A percentile compares a stretch with the other conserved stretches of the same genome.
phyloP scores from a whole-genome alignment of 1,284 basidiomycete genomes.

The Heterobasidion occidentale region DNA sequence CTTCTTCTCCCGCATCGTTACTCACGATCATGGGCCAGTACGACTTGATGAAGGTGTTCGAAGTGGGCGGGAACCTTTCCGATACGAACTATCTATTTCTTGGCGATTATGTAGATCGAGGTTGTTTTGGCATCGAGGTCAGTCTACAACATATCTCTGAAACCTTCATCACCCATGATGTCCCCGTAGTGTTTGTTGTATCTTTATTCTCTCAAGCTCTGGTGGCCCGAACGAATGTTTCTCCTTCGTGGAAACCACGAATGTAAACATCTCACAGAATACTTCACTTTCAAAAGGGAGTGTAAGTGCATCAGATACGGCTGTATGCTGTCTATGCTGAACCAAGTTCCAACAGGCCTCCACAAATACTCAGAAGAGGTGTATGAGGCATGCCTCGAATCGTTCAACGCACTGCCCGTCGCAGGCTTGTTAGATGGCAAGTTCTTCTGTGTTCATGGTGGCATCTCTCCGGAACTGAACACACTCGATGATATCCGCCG shows the following conservation, averaged over 20 bases:
- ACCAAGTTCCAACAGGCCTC: slow-evolving; percentile 46
- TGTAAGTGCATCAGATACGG: slow-evolving; percentile 36
- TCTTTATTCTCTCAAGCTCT: slow-evolving; percentile 90
- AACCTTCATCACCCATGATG: neutral
- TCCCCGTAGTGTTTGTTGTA: slow-evolving; percentile 71
- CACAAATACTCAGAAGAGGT: slow-evolving; percentile 88
- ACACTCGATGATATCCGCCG: slow-evolving; percentile 74
- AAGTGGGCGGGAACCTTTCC: slow-evolving; percentile 85
- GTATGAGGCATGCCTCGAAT: slow-evolving; percentile 87
- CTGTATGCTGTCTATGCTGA: neutral
- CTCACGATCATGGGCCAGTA: slow-evolving; percentile 49
- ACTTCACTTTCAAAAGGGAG: slow-evolving; percentile 96
- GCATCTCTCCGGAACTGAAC: slow-evolving; percentile 85
- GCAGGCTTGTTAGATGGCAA: slow-evolving; percentile 93
- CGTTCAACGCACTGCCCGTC: slow-evolving; percentile 88
- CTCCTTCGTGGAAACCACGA: slow-evolving; percentile 97
- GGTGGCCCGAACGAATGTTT: slow-evolving; percentile 86
- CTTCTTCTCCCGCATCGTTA: neutral
- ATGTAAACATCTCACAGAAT: slow-evolving; percentile 93
- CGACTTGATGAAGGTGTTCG: slow-evolving; percentile 97
- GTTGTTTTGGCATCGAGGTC: slow-evolving; percentile 93
- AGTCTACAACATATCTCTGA: slow-evolving; percentile 13
- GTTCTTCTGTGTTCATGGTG: slow-evolving; percentile 98
- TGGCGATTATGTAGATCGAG: slow-evolving; percentile 97
- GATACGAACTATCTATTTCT: slow-evolving; percentile 94